These are phyloP conservation scores for Xylaria sp. DNA, from an alignment of 2,329 filamentous ascomycete species.

Conservation along the genomic window DNA sequence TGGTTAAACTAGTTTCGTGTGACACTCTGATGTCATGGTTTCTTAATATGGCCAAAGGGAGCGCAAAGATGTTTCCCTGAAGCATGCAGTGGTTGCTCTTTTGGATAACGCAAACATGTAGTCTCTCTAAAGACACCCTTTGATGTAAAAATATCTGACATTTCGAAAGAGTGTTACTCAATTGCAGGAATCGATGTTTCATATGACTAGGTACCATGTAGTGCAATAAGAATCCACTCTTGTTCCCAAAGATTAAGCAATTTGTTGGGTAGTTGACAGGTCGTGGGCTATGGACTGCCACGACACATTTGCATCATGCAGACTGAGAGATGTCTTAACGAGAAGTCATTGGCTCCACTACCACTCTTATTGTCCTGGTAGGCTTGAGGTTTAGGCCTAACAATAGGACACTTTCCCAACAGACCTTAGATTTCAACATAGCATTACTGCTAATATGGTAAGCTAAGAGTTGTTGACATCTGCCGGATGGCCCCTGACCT, in stretches of 20 bases:
- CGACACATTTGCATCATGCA: conserved; percentile 2
- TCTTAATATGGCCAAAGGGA: neutral
- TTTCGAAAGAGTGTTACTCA: neutral
- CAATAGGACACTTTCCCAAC: neutral
- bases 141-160: neutral
- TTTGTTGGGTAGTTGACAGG: neutral
- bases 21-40: neutral
- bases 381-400: neutral
- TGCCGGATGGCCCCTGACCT: neutral
- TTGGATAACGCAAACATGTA: neutral
- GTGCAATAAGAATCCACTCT: conserved; percentile 2
- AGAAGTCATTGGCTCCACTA: neutral
- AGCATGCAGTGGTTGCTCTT: neutral
- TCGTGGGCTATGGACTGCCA: neutral
- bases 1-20: neutral
- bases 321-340: neutral
- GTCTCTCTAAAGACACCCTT: neutral
- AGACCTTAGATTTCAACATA: neutral
- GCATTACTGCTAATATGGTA: neutral
- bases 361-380: neutral
- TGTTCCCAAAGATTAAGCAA: neutral
- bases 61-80: neutral
- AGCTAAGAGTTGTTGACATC: neutral
- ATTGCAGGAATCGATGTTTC: neutral
- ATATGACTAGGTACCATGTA: neutral